Base-by-base conservation (phyloP, 495 filamentous ascomycete species). In the Friedmanniomyces simplex region DNA sequence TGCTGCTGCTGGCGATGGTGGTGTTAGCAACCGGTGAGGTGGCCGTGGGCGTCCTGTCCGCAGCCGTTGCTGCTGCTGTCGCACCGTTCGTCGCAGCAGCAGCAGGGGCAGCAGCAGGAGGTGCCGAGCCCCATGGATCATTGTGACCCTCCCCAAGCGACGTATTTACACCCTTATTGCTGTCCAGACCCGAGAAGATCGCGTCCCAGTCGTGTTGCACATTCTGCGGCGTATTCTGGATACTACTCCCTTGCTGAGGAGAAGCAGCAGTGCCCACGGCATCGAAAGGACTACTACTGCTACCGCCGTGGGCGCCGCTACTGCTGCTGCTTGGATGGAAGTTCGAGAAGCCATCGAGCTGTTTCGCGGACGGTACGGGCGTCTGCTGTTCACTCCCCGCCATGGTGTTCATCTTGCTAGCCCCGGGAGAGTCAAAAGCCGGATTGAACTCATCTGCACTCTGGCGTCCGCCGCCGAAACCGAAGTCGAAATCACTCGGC, bases 191-290 rank as follows among this genome's bases (percentile, higher is more conserved):
- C 3, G 89, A 87, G 67, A 96, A 96, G 26, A 98, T 89, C 21
- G 89, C 86, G 61, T 96, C 93, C 93, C 93, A 98, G 64, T 97
- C 91, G 61, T 95, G 86, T 13, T 77, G 71, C 43, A 76, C 67
- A 22, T 69, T 64, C 32, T 65, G 59, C 49, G 60, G 61, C 16
- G 68, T 65, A 48, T 69, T 67, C 55, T 67, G 67, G 22, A 63
- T 50, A 14, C 45, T 43, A 49, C 57, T 54, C 20, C 37, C 24
- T 12, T 21, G 14, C 2, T 37, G 18, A 22, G 63, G 61, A 1
- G 61, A 61, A 26, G 59, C 49, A 52, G 68, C 61, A 28, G 50
- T n/a, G 48, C 58, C 54, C 49, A 18, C 25, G 21, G 7, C 8
- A 28, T 42, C 57, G 36, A 60, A 60, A 43, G 58, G 41, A 48